These are phyloP conservation scores for Candida broadrunensis DNA, from an alignment of 805 yeast species.

Conservation along the genomic window DNA sequence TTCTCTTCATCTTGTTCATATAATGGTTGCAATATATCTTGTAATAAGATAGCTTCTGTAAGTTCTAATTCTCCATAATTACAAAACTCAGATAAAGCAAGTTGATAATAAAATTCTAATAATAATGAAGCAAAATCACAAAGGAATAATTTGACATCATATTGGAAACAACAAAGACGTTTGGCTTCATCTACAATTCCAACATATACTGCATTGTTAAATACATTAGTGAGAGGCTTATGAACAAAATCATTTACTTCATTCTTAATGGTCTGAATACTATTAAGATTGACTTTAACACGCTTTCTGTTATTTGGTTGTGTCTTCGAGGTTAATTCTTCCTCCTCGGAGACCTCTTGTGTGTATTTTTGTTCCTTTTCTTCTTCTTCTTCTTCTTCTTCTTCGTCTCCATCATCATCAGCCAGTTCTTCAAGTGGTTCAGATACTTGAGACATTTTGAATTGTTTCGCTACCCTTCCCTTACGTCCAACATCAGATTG, in stretches of 20 bases:
- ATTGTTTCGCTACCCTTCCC: slow-evolving; percentile 5
- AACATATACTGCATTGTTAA: slow-evolving; percentile 68
- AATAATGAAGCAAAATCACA: slow-evolving; percentile 77
- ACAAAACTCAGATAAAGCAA: slow-evolving; percentile 72
- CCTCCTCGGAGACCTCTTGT: slow-evolving; percentile 4
- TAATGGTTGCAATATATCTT: slow-evolving; percentile 37
- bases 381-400: slow-evolving; percentile 1
- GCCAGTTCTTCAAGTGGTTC: neutral
- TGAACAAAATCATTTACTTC: slow-evolving; percentile 47
- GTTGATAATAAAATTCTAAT: slow-evolving; percentile 74
- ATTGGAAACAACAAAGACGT: slow-evolving; percentile 79
- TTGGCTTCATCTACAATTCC: slow-evolving; percentile 76
- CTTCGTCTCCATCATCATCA: neutral
- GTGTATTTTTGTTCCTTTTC: slow-evolving; percentile 2
- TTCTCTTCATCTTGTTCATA: slow-evolving; percentile 17
- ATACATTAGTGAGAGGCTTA: slow-evolving; percentile 58
- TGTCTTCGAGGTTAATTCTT: slow-evolving; percentile 1
- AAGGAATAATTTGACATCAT: slow-evolving; percentile 71
- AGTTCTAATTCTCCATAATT: slow-evolving; percentile 61
- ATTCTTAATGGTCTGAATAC: slow-evolving; percentile 54
- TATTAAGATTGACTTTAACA: slow-evolving; percentile 49
- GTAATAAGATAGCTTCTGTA: slow-evolving; percentile 17
- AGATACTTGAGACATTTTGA: neutral
- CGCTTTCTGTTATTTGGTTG: slow-evolving; percentile 12
- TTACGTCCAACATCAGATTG: neutral